phyloP scores from a whole-genome alignment of 2,329 filamentous ascomycete genomes.

The Cercospora beticola region DNA sequence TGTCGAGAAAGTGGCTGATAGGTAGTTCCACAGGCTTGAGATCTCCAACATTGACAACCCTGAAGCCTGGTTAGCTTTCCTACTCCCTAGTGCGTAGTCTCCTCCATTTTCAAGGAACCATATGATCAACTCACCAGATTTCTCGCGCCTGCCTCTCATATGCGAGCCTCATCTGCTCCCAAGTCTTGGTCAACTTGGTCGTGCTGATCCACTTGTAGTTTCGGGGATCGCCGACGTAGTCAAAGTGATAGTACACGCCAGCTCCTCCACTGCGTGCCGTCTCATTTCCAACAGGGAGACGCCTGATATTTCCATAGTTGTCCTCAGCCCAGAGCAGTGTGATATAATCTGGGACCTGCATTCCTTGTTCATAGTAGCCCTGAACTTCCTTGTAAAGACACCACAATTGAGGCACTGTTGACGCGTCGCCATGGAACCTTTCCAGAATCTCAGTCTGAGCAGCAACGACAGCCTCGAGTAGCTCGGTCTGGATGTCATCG shows the following conservation, averaged over 20 bases:
- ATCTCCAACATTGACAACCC: conserved; percentile 68
- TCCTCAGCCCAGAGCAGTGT: conserved; percentile 69
- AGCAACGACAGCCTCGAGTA: conserved; percentile 61
- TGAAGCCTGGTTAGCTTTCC: background rate
- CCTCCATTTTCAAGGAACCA: background rate
- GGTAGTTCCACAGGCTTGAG: conserved; percentile 60
- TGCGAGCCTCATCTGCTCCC: conserved; percentile 64
- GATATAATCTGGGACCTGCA: conserved; percentile 63
- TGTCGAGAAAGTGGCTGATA: conserved; percentile 57
- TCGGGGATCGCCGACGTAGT: conserved; percentile 62
- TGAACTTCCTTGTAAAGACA: conserved; percentile 69
- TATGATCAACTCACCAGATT: conserved; percentile 45
- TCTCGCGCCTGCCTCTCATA: conserved; percentile 58
- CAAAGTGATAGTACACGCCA: conserved; percentile 66
- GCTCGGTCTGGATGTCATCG: conserved; percentile 53
- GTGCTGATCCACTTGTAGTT: conserved; percentile 61
- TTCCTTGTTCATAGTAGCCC: conserved; percentile 64
- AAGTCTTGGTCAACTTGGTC: conserved; percentile 63
- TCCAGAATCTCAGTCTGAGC: conserved; percentile 61
- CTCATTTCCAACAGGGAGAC: conserved; percentile 62
- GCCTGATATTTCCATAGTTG: conserved; percentile 60
- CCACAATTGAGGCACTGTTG: conserved; percentile 66
- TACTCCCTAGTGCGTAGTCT: background rate
- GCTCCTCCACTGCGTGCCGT: conserved; percentile 60
- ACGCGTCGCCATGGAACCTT: conserved; percentile 55